These are phyloP conservation scores for Pharnaceum exiguum DNA, from an alignment of 148 eudicot species.

Conservation along the genomic window DNA sequence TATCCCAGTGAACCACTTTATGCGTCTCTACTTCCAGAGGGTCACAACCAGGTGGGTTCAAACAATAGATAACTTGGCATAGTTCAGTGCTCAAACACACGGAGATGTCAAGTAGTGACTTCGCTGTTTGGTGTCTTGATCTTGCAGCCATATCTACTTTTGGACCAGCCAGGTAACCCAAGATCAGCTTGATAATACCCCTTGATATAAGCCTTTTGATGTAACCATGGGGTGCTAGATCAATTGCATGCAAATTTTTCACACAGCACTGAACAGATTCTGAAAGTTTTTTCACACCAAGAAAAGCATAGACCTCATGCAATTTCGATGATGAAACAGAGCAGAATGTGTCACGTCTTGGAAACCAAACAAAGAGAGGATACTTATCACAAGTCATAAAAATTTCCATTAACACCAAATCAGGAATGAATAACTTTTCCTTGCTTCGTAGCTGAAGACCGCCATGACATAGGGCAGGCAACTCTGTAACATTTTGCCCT, in stretches of 20 bases:
- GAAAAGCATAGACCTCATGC: background rate
- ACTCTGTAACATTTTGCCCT: background rate
- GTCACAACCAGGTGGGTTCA: background rate
- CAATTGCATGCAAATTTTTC: background rate
- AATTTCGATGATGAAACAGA: background rate
- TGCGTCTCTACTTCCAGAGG: conserved; percentile 1
- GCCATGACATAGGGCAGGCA: background rate
- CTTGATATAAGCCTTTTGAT: background rate
- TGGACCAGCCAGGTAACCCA: conserved; percentile 11
- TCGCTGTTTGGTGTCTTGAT: background rate
- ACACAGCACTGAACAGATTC: conserved; percentile 1
- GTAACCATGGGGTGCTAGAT: background rate
- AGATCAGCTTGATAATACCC: conserved; percentile 6
- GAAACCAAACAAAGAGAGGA: conserved; percentile 4
- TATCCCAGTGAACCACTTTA: conserved; percentile 15
- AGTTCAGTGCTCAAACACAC: background rate
- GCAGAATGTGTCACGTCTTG: background rate
- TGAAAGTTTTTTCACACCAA: background rate
- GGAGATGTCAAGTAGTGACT: background rate
- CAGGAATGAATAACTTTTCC: background rate
- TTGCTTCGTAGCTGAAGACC: background rate
- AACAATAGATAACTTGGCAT: background rate
- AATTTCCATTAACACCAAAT: background rate
- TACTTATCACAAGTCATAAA: background rate
- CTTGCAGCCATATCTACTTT: conserved; percentile 8